Conservation (phyloP, 495 filamentous ascomycete species). For the Aspergillus sclerotioniger region DNA sequence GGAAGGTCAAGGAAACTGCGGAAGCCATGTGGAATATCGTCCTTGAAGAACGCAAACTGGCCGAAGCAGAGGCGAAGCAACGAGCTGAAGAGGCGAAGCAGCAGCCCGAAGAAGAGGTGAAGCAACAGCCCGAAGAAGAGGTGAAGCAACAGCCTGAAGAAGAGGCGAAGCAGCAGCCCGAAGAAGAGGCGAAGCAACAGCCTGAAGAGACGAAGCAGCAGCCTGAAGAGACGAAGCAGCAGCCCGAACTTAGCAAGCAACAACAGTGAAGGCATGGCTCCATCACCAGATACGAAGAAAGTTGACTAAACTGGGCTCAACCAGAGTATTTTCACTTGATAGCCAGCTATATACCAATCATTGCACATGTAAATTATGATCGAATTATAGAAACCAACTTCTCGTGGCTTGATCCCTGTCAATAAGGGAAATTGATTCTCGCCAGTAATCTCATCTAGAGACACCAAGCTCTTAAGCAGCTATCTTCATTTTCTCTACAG, state of each 20-base stretch:
- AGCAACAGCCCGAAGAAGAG: too few species aligned
- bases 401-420: not conserved
- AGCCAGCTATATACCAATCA: too few species aligned
- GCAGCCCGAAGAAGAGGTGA: conserved; percentile 32
- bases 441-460: conserved; percentile 9
- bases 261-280: too few species aligned
- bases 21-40: conserved; percentile 44
- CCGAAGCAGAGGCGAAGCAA: conserved; percentile 28
- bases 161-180: conserved; percentile 24
- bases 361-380: not conserved
- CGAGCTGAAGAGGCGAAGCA: not conserved
- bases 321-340: too few species aligned
- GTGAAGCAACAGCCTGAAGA: conserved; percentile 30
- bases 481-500: conserved; percentile 68
- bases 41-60: conserved; percentile 39
- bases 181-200: conserved; percentile 25
- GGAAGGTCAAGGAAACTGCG: conserved; percentile 29
- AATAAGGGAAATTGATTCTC: not conserved
- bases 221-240: conserved; percentile 25
- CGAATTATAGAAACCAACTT: not conserved
- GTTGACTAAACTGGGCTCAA: too few species aligned
- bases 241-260: too few species aligned
- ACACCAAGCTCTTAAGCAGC: conserved; percentile 36
- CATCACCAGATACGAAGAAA: too few species aligned
- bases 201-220: too few species aligned